Base-by-base conservation (phyloP, 2,329 filamentous ascomycete genomes). In the Fusarium armeniacum region DNA sequence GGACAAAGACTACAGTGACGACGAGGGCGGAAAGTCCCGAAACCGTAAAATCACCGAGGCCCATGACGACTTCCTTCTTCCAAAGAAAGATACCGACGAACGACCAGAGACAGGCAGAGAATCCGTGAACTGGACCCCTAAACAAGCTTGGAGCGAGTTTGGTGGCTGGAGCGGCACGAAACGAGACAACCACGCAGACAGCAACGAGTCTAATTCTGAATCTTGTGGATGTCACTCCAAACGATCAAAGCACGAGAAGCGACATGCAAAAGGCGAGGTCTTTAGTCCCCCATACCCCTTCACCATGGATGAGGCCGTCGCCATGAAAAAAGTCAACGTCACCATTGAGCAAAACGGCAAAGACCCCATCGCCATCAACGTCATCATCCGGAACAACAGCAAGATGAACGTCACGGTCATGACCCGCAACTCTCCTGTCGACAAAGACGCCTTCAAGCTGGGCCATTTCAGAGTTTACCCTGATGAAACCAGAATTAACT, bases 341-440 rank as follows among this genome's bases (percentile, higher is more conserved):
- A 52, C 49, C 2, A 40, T 52, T 13, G 35, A 52, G 24, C 49
- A 52, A 9, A 52, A 52, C 6, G 35, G 49, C n/a, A 40, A 40
- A 52, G 49, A 52, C 9, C 49, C 49, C 13, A 30, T 52, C 13
- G 49, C 49, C n/a, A 41, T 52, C n/a, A 52, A 52, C 18, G 38
- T 52, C 35, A 26, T 52, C 24, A 9, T 52, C 15, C 35, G 35
- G 6, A 52, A 52, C 22, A 41, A 52, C 49, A 52, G 49, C 49
- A 30, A 52, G 24, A 52, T 52, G 49, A 52, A 52, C 6, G 13
- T 52, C 33, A 52, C 49, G 1, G 16, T 52, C 6, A 28, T 41
- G 24, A 9, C 49, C n/a, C 49, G 35, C 6, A 52, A 52, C 35
- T 52, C 49, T 1, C 18, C n/a, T 8, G n/a, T 52, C 6, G 49